phyloP scores from a whole-genome alignment of 225 moss, liverwort and hornwort genomes.

The Climacium dendroides region DNA sequence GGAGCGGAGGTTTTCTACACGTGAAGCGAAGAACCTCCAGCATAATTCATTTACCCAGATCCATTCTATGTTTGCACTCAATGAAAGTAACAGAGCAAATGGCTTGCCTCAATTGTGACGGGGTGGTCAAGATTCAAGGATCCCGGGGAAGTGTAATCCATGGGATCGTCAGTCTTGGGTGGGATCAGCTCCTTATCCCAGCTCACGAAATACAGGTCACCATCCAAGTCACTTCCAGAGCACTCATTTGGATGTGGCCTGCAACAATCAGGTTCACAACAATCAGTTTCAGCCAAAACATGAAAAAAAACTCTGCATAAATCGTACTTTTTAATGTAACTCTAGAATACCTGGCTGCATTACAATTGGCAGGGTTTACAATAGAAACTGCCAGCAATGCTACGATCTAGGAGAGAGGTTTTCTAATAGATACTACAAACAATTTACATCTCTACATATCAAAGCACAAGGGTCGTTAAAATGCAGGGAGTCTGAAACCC shows the following conservation, averaged over 20 bases:
- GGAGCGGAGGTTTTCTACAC: neutral
- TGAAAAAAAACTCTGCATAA: neutral
- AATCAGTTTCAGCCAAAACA: neutral
- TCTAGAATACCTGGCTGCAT: neutral
- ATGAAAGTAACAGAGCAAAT: neutral
- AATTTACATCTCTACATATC: neutral
- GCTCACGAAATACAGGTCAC: slow-evolving; percentile 73
- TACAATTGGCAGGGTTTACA: neutral
- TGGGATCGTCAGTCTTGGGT: slow-evolving; percentile 41
- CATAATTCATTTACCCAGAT: neutral
- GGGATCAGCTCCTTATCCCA: slow-evolving; percentile 79
- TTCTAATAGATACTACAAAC: neutral
- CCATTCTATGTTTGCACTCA: neutral
- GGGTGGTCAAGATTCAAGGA: slow-evolving; percentile 42
- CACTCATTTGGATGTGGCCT: slow-evolving; percentile 96
- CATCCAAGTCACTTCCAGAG: slow-evolving; percentile 96
- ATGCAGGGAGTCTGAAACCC: neutral
- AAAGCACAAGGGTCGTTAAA: neutral
- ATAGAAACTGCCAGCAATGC: neutral
- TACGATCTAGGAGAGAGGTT: neutral
- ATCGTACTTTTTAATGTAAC: neutral
- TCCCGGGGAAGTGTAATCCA: slow-evolving; percentile 72
- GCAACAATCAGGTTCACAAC: neutral
- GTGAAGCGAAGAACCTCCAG: neutral
- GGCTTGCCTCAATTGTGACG: slow-evolving; percentile 58